Evolutionary conservation across 805 yeast genomes (phyloP), one percentile per base, ranked within the genome.

Genomic region (Wickerhamomyces canadensis): DNA sequence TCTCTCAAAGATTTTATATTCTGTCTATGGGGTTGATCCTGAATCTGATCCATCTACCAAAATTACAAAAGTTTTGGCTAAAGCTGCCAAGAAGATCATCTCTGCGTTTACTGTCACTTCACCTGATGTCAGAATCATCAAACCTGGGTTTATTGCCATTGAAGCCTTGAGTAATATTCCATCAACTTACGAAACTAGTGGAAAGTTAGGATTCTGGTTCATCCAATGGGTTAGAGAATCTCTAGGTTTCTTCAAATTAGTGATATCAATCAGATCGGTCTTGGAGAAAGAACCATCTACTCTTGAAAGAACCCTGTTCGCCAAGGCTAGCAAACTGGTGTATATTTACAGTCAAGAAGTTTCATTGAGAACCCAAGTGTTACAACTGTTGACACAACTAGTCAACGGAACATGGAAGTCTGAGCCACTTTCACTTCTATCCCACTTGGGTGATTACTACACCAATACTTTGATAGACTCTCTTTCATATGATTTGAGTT

Each of bases 401-500:
- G 77, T 84, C 2, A 67, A 65, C 30, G 78, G 78, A 0, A 60
- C 64, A 3, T 77, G 84, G 80, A 65, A 66, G 6, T 61, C 63
- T 5, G 78, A 74, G 19, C 74, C 80, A 24, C 95, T 95, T 4
- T 87, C 96, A 1, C 61, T 91, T 33, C 65, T 91, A 27, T 84
- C 97, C 0, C 86, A 86, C 54, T 61, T 91, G 37, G 93, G 95
- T 4, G 65, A 72, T n/a, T 65, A 69, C 15, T 70, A 75, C 45
- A 73, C 95, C 0, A 70, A 69, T 19, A 59, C 75, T 4, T 65
- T 91, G 21, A 62, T 85, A 9, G 65, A 68, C n/a, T 70, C 81
- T 1, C 56, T 91, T 21, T 71, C 78, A 0, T 45, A 68, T 0
- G 88, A 85, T 47, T 63, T 88, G 48, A 70, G 72, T 21, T 75